phyloP scores from a whole-genome alignment of 2,329 filamentous ascomycete species.

The Lecanosticta acicola region DNA sequence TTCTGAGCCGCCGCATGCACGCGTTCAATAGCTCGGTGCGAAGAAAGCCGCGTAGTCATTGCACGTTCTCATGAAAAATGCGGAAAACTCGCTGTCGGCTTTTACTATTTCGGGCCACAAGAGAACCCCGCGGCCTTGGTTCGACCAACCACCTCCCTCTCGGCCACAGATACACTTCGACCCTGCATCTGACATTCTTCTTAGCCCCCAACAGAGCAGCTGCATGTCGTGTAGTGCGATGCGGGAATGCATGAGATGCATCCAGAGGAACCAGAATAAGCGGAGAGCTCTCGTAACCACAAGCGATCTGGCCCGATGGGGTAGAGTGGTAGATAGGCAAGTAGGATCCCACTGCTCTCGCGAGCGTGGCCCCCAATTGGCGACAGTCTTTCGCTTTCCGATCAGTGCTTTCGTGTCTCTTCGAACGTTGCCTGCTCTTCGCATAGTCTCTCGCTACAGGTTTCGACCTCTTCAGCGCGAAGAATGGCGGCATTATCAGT shows the following conservation, averaged over 20 bases:
- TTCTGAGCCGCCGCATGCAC: background rate
- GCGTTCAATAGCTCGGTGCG: background rate
- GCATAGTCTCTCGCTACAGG: background rate
- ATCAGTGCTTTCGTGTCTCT: background rate
- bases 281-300: background rate
- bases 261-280: background rate
- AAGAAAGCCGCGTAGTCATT: background rate
- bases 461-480: background rate
- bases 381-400: background rate
- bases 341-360: background rate
- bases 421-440: background rate
- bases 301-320: background rate
- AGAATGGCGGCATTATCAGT: slow-evolving; percentile 2
- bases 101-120: background rate
- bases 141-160: background rate
- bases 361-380: background rate
- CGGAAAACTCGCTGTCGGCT: background rate
- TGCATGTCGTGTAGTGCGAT: background rate
- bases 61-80: background rate
- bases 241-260: background rate
- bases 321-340: background rate
- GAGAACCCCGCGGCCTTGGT: background rate
- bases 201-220: background rate
- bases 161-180: background rate
- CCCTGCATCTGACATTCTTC: background rate